Conservation (phyloP, 257 asterid species). For the Jaltomata sinuosa region DNA sequence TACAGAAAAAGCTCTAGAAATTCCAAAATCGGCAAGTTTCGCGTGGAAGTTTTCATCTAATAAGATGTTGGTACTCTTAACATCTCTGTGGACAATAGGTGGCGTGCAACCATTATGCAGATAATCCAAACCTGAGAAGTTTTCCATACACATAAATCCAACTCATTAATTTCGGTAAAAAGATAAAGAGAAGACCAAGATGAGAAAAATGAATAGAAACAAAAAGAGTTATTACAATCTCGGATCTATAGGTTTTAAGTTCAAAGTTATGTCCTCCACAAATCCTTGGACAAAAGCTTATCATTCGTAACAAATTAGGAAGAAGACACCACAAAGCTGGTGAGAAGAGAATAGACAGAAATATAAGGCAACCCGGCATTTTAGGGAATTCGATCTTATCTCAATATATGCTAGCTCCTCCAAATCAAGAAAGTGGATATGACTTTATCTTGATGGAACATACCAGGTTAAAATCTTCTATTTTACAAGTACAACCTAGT, state of each 20-base stretch:
- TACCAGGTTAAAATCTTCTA: neutral
- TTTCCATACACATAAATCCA: neutral
- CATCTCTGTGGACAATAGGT: constrained; percentile 35
- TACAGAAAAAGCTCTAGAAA: constrained; percentile 20
- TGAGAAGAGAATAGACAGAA: neutral
- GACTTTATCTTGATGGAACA: neutral
- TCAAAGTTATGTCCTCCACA: neutral
- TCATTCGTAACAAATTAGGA: neutral
- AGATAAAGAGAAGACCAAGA: neutral
- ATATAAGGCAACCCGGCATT: neutral
- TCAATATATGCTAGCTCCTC: neutral
- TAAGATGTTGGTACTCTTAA: constrained; percentile 28
- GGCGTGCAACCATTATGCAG: constrained; percentile 35
- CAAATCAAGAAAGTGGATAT: neutral
- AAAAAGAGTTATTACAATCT: neutral
- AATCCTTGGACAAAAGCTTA: neutral
- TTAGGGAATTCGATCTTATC: neutral
- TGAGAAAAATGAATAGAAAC: neutral
- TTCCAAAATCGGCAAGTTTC: constrained; percentile 37
- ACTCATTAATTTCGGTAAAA: neutral
- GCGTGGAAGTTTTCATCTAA: constrained; percentile 16
- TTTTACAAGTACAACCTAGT: neutral
- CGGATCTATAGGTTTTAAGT: neutral
- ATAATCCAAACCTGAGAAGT: constrained; percentile 31
- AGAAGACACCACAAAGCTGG: neutral